phyloP scores from a whole-genome alignment of 805 yeast genomes.

The Kazachstania martiniae region DNA sequence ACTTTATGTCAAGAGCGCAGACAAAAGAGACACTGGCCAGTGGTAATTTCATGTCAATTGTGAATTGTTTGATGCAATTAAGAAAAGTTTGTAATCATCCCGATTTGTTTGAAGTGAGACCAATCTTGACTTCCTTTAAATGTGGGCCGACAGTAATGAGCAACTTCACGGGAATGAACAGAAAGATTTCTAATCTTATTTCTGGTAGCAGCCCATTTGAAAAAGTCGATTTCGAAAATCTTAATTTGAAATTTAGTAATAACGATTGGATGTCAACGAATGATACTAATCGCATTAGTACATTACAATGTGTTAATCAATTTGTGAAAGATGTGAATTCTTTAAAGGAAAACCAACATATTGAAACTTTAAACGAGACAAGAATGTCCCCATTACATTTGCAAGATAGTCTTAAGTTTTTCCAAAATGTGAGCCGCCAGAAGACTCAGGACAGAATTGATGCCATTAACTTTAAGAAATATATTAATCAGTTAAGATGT shows the following conservation, averaged over 20 bases:
- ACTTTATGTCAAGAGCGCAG: slow-evolving; percentile 93
- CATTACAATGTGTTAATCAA: slow-evolving; percentile 37
- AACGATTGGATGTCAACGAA: slow-evolving; percentile 35
- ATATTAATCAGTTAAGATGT: slow-evolving; percentile 58
- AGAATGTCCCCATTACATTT: slow-evolving; percentile 20
- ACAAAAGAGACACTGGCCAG: slow-evolving; percentile 88
- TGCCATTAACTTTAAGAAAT: slow-evolving; percentile 43
- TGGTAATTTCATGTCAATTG: slow-evolving; percentile 89
- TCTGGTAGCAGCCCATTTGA: too few species aligned
- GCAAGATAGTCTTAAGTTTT: slow-evolving; percentile 50
- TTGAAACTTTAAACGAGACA: slow-evolving; percentile 1
- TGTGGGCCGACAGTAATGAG: slow-evolving; percentile 51
- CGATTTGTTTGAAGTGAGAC: slow-evolving; percentile 90
- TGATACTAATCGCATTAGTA: slow-evolving; percentile 33
- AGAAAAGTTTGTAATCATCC: slow-evolving; percentile 96
- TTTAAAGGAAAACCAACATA: slow-evolving; percentile 26
- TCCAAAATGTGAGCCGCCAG: slow-evolving; percentile 41
- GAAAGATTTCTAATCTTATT: neutral
- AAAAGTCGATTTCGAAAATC: slow-evolving; percentile 39
- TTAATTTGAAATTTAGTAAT: slow-evolving; percentile 49
- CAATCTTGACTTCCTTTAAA: slow-evolving; percentile 83
- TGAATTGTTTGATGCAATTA: slow-evolving; percentile 94
- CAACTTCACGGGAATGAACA: slow-evolving; percentile 16
- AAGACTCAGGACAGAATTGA: slow-evolving; percentile 44
- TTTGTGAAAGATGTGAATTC: slow-evolving; percentile 35